These are phyloP conservation scores for Thraustotheca clavata DNA, from an alignment of 352 stramenopile genomes.

Conservation along the genomic window DNA sequence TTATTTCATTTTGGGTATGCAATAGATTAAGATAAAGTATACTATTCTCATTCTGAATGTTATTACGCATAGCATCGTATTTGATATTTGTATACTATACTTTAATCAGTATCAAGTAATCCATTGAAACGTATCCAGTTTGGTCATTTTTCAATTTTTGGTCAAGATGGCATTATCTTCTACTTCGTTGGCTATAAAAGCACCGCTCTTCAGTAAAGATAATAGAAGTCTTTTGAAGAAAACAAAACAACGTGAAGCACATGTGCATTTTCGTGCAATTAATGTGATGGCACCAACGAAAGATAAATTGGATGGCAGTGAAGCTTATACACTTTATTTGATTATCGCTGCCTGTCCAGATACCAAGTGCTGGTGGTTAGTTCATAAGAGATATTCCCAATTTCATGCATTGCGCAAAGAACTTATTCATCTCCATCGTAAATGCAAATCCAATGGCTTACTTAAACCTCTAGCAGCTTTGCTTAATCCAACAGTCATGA, in stretches of 20 bases:
- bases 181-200: too few relatives aligned
- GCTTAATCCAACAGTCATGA: constrained; percentile 36
- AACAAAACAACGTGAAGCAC: neutral
- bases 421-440: constrained; percentile 24
- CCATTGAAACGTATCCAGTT: too few relatives aligned
- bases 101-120: too few relatives aligned
- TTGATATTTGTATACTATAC: too few relatives aligned
- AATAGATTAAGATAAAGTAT: too few relatives aligned
- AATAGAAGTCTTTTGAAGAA: too few relatives aligned
- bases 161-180: too few relatives aligned
- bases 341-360: constrained; percentile 57
- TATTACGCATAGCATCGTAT: too few relatives aligned
- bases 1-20: too few relatives aligned
- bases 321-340: constrained; percentile 72
- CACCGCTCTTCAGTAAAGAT: too few relatives aligned
- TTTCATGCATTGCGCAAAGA: constrained; percentile 45
- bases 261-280: neutral
- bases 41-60: too few relatives aligned
- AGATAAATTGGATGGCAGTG: constrained; percentile 21
- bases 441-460: neutral
- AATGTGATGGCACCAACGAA: neutral
- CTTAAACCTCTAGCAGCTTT: neutral
- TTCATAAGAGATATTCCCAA: constrained; percentile 60
- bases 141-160: too few relatives aligned
- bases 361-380: constrained; percentile 29